phyloP scores from a whole-genome alignment of 768 basidiomycete species.

The Cystoderma amianthinum region DNA sequence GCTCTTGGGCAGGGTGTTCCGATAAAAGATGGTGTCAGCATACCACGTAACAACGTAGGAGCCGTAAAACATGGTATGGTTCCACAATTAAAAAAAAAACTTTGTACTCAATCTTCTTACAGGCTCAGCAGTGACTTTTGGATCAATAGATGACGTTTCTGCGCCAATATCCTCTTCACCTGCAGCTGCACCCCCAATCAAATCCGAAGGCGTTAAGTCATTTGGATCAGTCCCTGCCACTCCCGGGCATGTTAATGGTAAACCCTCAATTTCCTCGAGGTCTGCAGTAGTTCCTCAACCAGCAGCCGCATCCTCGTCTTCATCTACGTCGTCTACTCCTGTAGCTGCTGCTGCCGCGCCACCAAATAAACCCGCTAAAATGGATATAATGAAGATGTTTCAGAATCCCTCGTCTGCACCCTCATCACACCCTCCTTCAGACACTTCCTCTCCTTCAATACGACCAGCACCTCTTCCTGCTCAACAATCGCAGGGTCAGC shows the following conservation, averaged over 20 bases:
- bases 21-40: conserved; percentile 75
- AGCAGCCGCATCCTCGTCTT: conserved; percentile 25
- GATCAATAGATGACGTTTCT: conserved; percentile 79
- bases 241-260: conserved; percentile 55
- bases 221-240: conserved; percentile 74
- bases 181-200: conserved; percentile 58
- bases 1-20: conserved; percentile 63
- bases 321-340: conserved; percentile 26
- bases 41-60: conserved; percentile 59
- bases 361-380: conserved; percentile 31
- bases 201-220: conserved; percentile 69
- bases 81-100: conserved; percentile 9
- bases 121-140: conserved; percentile 79
- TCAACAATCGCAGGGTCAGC: conserved; percentile 20
- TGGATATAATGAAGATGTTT: conserved; percentile 58
- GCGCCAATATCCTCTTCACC: conserved; percentile 82
- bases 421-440: conserved; percentile 43
- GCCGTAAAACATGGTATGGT: conserved; percentile 61
- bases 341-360: conserved; percentile 26
- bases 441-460: conserved; percentile 51
- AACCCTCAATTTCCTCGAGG: conserved; percentile 40
- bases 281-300: conserved; percentile 20
- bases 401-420: conserved; percentile 47
- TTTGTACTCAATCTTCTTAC: conserved; percentile 6
- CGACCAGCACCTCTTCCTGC: conserved; percentile 48